Evolutionary conservation across 176 grass and related monocot genomes (phyloP), one percentile per base, ranked within the genome.

Genomic region (Triticum aestivum): DNA sequence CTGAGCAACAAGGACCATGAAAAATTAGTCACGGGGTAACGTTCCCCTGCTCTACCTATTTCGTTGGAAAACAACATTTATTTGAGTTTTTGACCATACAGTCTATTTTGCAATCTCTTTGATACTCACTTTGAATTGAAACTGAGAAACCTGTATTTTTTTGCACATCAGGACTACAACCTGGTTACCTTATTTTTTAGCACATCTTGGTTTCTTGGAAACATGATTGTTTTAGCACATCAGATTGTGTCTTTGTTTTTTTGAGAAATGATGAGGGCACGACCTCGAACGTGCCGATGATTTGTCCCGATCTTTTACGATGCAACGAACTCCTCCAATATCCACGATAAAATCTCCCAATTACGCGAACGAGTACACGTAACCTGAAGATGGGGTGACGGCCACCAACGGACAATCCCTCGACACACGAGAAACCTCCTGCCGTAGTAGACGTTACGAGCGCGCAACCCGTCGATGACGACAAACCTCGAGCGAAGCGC

Each of bases 1-100:
- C 80, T 94, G 92, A 67, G 88, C 92, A 52, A 94, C 68, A 82
- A 96, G 63, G 11, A 92, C 92, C 52, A 92, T 82, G 73, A 92
- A 91, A 82, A 94, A 29, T 94, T 51, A 98, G 87, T 23, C 87
- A 88, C 77, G 92, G 70, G 59, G 90, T 87, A 72, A 94, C 83
- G 23, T 94, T 99, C 72, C 87, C 81, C 97, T 91, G 92, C 5
- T 92, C 90, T 51, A 92, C 84, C 65, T 92, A 78, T 56, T 73
- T 56, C 1, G 54, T 79, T 62, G 74, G 69, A 14, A 92, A 88
- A 56, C 54, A 13, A 77, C 92, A 72, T 92, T 88, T 61, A 90
- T 88, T 23, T 89, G 85, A 81, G 87, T 62, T 89, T 90, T 96
- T 6, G 88, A 92, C 15, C 79, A 77, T 34, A 80, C 88, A 32